Base-by-base conservation (phyloP, 129 eudicot genomes). In the Flaveria ramosissima region DNA sequence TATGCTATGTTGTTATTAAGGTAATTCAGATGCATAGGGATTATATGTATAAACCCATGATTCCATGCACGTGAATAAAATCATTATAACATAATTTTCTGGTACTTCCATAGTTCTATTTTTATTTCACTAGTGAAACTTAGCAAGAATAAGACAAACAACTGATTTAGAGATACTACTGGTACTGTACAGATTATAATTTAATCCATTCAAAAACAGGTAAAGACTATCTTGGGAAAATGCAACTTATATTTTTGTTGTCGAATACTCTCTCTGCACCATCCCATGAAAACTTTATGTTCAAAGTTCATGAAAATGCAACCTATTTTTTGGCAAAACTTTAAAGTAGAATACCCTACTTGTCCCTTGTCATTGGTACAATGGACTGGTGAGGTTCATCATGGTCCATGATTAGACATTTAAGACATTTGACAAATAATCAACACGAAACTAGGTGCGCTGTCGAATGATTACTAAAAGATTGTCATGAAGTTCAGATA, bases 391-490 rank as follows among this genome's bases (percentile, higher is more conserved):
- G 42, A 51, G 39, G 41, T 76, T 42, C 47, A 21, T 42, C 2
- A 47, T 55, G 66, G 66, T 20, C 52, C 60, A 75, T 71, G 24
- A 50, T 15, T 50, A 70, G 9, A 69, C 59, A 46, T 69, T 23
- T 50, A 23, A 23, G 32, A 70, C 23, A 71, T 71, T 24, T 26
- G 63, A 30, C 63, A 27, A 9, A 55, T 55, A 72, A 32, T 23
- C 21, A 73, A 11, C 39, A 23, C 57, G 61, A 15, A 16, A 42
- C 26, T 3, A 21, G 2, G 59, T 20, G 9, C 20, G 23, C 1
- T 21, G 15, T 12, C 20, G 15, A 65, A 65, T 55, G 16, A n/a
- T 72, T 53, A 55, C 64, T 4, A 17, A 9, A 13, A 55, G 45
- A 32, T 20, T 10, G 11, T 55, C 65, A 53, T 51, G 65, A 53